A percentile compares a stretch with the other conserved stretches of the same genome.
phyloP scores from a whole-genome alignment of 805 yeast genomes.

The Spathaspora girioi region DNA sequence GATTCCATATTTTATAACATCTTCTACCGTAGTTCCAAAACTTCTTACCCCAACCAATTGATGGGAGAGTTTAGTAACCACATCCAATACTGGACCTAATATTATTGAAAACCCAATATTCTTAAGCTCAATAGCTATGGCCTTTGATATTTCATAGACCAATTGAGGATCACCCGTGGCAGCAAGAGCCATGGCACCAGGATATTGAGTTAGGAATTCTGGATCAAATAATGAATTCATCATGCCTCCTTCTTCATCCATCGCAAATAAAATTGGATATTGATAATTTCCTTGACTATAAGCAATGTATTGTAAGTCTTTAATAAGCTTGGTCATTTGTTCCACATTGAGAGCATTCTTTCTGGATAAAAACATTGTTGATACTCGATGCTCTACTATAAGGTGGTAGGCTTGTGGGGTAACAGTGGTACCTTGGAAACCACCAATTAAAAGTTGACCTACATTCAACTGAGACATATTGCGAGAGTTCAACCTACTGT shows the following conservation, averaged over 20 bases:
- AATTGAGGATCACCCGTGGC: slow-evolving; percentile 49
- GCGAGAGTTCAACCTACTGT: neutral
- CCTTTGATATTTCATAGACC: slow-evolving; percentile 50
- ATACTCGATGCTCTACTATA: slow-evolving; percentile 48
- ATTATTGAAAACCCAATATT: slow-evolving; percentile 54
- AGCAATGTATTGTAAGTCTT: slow-evolving; percentile 54
- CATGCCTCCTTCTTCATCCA: slow-evolving; percentile 66
- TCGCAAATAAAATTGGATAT: slow-evolving; percentile 52
- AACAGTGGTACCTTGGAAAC: slow-evolving; percentile 54
- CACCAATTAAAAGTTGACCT: slow-evolving; percentile 58
- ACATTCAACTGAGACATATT: slow-evolving; percentile 9
- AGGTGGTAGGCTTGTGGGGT: slow-evolving; percentile 51
- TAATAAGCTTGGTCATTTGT: slow-evolving; percentile 47
- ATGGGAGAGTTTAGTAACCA: slow-evolving; percentile 51
- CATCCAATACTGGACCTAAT: slow-evolving; percentile 62
- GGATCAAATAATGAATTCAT: slow-evolving; percentile 55
- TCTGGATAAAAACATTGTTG: slow-evolving; percentile 48
- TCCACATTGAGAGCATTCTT: slow-evolving; percentile 49
- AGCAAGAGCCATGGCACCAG: slow-evolving; percentile 63
- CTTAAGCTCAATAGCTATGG: slow-evolving; percentile 49
- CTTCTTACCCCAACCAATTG: slow-evolving; percentile 59
- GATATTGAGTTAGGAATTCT: slow-evolving; percentile 50
- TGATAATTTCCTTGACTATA: slow-evolving; percentile 42
- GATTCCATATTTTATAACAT: slow-evolving; percentile 50
- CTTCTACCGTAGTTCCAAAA: slow-evolving; percentile 58